Conservation (phyloP, 2,329 filamentous ascomycete genomes). For the Parascedosporium putredinis region DNA sequence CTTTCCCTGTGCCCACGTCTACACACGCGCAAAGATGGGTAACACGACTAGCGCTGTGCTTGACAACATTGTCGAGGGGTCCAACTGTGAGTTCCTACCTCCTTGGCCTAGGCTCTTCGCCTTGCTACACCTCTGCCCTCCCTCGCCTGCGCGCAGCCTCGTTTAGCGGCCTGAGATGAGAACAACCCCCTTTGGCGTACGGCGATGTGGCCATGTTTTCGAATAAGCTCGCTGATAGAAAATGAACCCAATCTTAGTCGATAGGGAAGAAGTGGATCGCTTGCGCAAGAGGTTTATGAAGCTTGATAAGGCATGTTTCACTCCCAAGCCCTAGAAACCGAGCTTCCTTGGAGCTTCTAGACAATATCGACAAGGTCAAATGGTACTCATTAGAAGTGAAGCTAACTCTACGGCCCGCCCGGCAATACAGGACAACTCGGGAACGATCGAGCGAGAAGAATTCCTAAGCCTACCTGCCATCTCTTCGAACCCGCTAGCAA, state of each 20-base stretch:
- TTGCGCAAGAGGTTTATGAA: slow-evolving; percentile 98
- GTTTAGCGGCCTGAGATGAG: too few relatives aligned
- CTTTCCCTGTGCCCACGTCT: not conserved
- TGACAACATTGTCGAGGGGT: slow-evolving; percentile 91
- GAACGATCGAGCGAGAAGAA: slow-evolving; percentile 96
- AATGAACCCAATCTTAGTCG: slow-evolving; percentile 54
- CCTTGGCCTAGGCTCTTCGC: too few relatives aligned
- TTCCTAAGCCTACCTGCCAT: slow-evolving; percentile 96
- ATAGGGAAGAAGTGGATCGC: slow-evolving; percentile 92
- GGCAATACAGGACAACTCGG: slow-evolving; percentile 71
- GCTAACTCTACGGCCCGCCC: not conserved
- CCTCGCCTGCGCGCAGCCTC: not conserved
- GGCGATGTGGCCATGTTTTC: slow-evolving; percentile 67
- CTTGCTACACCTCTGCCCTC: slow-evolving; percentile 13
- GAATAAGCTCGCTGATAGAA: not conserved
- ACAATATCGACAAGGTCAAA: too few relatives aligned
- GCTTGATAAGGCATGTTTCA: slow-evolving; percentile 69
- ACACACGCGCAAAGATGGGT: slow-evolving; percentile 40
- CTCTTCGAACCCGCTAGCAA: slow-evolving; percentile 93
- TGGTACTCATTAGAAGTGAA: too few relatives aligned
- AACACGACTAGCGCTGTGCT: slow-evolving; percentile 66
- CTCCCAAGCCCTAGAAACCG: too few relatives aligned
- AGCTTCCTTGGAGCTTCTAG: too few relatives aligned
- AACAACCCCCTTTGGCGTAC: too few relatives aligned
- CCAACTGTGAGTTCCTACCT: slow-evolving; percentile 86